Base-by-base conservation (phyloP, 192 early-diverging fungal genomes). In the Funneliformis geosporum region DNA sequence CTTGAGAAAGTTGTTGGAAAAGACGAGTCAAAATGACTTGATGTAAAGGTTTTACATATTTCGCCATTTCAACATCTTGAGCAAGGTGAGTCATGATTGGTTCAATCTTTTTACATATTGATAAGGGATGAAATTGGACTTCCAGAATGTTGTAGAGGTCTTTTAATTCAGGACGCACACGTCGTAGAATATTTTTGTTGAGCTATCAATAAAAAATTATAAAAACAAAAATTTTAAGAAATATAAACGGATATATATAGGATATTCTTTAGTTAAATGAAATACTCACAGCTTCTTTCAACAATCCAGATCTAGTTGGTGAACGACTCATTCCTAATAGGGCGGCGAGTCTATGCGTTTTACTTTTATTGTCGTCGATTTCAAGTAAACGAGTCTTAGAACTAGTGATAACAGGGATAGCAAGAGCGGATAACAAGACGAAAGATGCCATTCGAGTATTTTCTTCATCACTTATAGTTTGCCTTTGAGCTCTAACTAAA, bases 91-190 rank as follows among this genome's bases (percentile, higher is more conserved):
- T 86, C 82, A 99, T 91, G 72, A 97, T 90, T 23, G 96, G 97
- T 59, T 93, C 91, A 78, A 99, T 94, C 88, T 95, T 96, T 88
- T 97, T 94, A 90, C 96, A 96, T 84, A 99, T 98, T 61, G 95
- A 95, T 70, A 99, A 90, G 65, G 98, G 98, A 81, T 99, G 96
- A 93, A 99, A 99, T 84, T 97, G 94, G 68, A 98, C 97, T 88
- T 99, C 98, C 66, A 99, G 89, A 39, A 97, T 92, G 84, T 96
- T 92, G 88, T 97, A 98, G 59, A 99, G 87, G 46, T 97, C 95
- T 40, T 91, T 92, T 74, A 98, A 86, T 85, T 97, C 96, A 12
- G 95, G 94, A 62, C 91, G 89, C 69, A 97, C 96, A 61, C 92
- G 93, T 60, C 88, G 85, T 65, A 98, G 91, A 60, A 98, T 92